phyloP scores from a whole-genome alignment of 1,284 basidiomycete genomes.

The Mycosarcoma mackinlayi region DNA sequence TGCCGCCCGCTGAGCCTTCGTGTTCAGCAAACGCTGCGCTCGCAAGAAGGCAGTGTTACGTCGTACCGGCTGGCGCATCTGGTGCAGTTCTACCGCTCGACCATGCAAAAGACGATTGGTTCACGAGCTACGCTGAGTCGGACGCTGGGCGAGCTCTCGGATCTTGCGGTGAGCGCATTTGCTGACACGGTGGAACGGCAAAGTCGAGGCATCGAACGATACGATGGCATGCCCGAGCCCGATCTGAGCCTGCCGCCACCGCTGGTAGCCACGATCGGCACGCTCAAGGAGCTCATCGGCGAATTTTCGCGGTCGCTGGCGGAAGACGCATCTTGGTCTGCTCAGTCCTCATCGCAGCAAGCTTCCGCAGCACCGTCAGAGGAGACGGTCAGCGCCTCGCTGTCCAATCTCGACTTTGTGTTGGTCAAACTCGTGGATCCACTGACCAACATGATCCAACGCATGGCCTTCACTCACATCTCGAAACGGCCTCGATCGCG shows the following conservation, averaged over 20 bases:
- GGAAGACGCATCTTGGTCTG: conserved; percentile 18
- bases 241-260: conserved; percentile 46
- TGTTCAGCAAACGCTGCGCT: conserved; percentile 89
- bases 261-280: conserved; percentile 32
- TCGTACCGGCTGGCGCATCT: conserved; percentile 91
- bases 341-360: neutral
- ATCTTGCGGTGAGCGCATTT: conserved; percentile 48
- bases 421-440: conserved; percentile 50
- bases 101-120: conserved; percentile 91
- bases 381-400: neutral
- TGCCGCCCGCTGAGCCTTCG: conserved; percentile 79
- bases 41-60: conserved; percentile 90
- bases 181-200: conserved; percentile 54
- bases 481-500: conserved; percentile 15
- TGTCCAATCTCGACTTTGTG: conserved; percentile 45
- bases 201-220: conserved; percentile 42
- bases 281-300: conserved; percentile 56
- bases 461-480: conserved; percentile 28
- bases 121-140: conserved; percentile 79
- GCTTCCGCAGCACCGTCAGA: neutral
- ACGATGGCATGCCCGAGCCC: conserved; percentile 29
- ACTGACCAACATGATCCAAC: conserved; percentile 36
- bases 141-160: conserved; percentile 77
- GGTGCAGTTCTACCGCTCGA: conserved; percentile 91
- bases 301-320: conserved; percentile 46